phyloP scores from a whole-genome alignment of 257 asterid genomes.

The Rehmannia glutinosa region DNA sequence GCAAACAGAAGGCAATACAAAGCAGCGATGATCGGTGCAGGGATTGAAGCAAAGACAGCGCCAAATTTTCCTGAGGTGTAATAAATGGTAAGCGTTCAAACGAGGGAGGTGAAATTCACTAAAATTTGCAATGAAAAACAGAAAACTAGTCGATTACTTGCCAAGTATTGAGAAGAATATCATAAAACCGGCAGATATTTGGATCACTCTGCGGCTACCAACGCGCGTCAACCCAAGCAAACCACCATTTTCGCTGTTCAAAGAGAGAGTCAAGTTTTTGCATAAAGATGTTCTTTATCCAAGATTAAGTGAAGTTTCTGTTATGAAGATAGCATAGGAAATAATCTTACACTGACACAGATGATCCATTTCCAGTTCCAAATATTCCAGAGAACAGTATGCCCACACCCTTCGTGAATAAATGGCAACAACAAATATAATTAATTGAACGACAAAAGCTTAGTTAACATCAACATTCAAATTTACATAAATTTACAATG shows the following conservation, averaged over 20 bases:
- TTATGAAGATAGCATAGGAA: neutral
- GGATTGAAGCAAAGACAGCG: conserved; percentile 95
- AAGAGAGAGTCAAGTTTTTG: neutral
- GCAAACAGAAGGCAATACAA: conserved; percentile 89
- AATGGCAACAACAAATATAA: neutral
- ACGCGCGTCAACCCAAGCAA: conserved; percentile 81
- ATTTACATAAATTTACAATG: neutral
- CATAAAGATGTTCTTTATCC: too few relatives aligned
- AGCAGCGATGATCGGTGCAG: conserved; percentile 89
- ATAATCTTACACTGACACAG: conserved; percentile 78
- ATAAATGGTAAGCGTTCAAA: neutral
- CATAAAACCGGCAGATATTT: conserved; percentile 96
- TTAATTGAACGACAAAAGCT: neutral
- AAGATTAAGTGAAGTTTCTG: neutral
- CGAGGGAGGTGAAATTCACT: neutral
- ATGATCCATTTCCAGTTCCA: conserved; percentile 90
- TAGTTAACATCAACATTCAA: neutral
- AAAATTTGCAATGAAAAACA: neutral
- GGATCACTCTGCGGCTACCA: conserved; percentile 93
- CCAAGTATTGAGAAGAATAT: conserved; percentile 93
- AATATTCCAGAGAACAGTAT: conserved; percentile 73
- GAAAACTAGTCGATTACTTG: conserved; percentile 8
- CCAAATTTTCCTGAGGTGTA: conserved; percentile 75
- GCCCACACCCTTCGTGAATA: conserved; percentile 65
- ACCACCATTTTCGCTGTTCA: conserved; percentile 87